Evolutionary conservation across 2,329 filamentous ascomycete species (phyloP).

Genomic region (Cryphonectria nitschkei): DNA sequence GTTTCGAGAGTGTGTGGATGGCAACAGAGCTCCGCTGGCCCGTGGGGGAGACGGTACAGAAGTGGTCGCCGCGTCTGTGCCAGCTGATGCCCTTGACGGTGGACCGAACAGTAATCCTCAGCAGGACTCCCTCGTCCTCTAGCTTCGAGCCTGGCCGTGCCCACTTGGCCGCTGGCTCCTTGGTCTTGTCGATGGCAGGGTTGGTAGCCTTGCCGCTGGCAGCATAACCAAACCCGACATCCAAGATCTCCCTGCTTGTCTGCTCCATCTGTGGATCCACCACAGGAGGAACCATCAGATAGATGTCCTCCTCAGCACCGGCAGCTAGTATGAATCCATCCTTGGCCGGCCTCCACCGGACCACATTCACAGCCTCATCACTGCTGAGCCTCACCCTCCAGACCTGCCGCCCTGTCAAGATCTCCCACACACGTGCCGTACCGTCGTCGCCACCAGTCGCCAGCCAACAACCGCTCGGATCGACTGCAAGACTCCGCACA

Average conservation of each 20-base stretch:
- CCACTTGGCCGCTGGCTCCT: constrained; percentile 82
- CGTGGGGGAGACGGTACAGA: constrained; percentile 85
- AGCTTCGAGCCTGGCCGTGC: constrained; percentile 74
- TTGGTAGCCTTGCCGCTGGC: constrained; percentile 60
- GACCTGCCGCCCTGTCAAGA: constrained; percentile 82
- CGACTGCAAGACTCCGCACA: constrained; percentile 82
- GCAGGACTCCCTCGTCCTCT: constrained; percentile 76
- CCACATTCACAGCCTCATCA: constrained; percentile 79
- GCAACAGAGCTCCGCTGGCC: constrained; percentile 80
- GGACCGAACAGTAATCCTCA: constrained; percentile 79
- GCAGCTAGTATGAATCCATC: constrained; percentile 83
- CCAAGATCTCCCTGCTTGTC: constrained; percentile 74
- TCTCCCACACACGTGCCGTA: constrained; percentile 86
- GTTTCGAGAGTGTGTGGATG: constrained; percentile 93
- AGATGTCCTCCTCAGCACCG: constrained; percentile 82
- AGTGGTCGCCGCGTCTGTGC: constrained; percentile 93
- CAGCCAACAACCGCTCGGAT: constrained; percentile 82
- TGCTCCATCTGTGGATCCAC: constrained; percentile 74
- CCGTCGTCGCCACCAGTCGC: constrained; percentile 95
- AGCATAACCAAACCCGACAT: constrained; percentile 91
- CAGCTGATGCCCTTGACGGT: constrained; percentile 87
- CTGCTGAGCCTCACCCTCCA: constrained; percentile 81
- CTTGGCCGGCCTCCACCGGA: constrained; percentile 86
- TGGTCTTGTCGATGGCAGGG: constrained; percentile 61
- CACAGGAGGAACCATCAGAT: constrained; percentile 77